phyloP scores from a whole-genome alignment of 345 rosid genomes.

The Ailanthus altissimus region DNA sequence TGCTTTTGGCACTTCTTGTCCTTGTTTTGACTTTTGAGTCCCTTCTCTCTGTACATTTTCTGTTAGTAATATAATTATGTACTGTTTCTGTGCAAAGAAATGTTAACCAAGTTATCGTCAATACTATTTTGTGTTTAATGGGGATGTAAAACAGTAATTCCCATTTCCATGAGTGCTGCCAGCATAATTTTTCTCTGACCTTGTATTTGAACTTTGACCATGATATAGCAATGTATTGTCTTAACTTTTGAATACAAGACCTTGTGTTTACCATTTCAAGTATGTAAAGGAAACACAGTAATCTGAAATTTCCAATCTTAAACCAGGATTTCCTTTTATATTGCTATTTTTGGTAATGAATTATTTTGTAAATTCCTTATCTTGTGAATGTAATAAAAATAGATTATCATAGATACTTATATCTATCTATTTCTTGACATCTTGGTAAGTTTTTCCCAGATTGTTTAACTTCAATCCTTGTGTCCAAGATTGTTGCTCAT shows the following conservation, averaged over 20 bases:
- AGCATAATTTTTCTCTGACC: background rate
- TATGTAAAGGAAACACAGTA: background rate
- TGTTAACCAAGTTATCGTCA: background rate
- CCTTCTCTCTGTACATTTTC: background rate
- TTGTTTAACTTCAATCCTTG: background rate
- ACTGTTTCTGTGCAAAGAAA: background rate
- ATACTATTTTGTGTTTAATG: background rate
- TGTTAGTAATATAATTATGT: background rate
- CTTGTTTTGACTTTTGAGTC: background rate
- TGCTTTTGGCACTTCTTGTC: background rate
- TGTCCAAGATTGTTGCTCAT: background rate
- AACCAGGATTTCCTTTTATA: background rate
- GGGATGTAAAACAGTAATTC: background rate
- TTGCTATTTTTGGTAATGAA: slow-evolving; percentile 2
- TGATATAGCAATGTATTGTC: background rate
- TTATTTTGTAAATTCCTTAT: background rate
- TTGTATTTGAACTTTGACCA: background rate
- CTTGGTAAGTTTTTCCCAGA: slow-evolving; percentile 1
- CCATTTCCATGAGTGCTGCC: background rate
- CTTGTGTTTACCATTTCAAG: background rate
- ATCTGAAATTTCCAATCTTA: background rate
- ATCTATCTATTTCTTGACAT: background rate
- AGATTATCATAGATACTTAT: background rate
- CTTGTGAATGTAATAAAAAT: background rate
- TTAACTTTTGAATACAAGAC: background rate